Evolutionary conservation across 73 alveolate species (phyloP), one percentile per base, ranked within the genome.

Genomic region (Breviolum minutum): DNA sequence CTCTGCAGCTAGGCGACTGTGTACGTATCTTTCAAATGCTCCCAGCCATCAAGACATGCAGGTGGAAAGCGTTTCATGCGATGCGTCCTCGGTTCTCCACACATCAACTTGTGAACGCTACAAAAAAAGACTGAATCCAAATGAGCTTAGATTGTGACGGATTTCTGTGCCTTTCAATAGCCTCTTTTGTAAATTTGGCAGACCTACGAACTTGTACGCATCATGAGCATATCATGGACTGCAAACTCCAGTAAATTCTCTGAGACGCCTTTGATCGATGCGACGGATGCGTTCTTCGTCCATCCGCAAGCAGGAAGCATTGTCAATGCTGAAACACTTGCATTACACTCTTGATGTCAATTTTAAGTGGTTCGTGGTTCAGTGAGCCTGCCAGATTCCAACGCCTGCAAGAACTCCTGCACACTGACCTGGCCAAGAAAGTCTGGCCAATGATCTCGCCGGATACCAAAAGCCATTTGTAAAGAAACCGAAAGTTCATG

Each of bases 11-110:
- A 63, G 94, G 61, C 16, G 7, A 26, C 98, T 8, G 91, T 92
- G 68, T 92, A 61, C 60, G 66, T 91, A 74, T 92, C 98, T 30
- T 81, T 92, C 89, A 92, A 63, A 69, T 92, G 98, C 68, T 92
- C 98, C 98, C 98, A 92, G 89, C 98, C 98, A 61, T 92, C 98
- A 7, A 76, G 80, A 60, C 98, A 70, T 10, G 98, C 98, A 60
- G 98, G 98, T 14, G 98, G 98, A 61, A 92, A 92, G 22, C 98
- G 89, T 68, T 92, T 92, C 48, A 92, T 92, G 40, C 98, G 98
- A 29, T 92, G 98, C 32, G 90, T 74, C 98, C 98, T 92, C 26
- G 64, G 92, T 7, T 22, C 64, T 12, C 13, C 87, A 79, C n/a
- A 79, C 24, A 12, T 61, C 63, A n/a, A 29, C 54, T 13, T 9